These are phyloP conservation scores for Phytophthora litchii DNA, from an alignment of 352 stramenopile species.

Conservation along the genomic window DNA sequence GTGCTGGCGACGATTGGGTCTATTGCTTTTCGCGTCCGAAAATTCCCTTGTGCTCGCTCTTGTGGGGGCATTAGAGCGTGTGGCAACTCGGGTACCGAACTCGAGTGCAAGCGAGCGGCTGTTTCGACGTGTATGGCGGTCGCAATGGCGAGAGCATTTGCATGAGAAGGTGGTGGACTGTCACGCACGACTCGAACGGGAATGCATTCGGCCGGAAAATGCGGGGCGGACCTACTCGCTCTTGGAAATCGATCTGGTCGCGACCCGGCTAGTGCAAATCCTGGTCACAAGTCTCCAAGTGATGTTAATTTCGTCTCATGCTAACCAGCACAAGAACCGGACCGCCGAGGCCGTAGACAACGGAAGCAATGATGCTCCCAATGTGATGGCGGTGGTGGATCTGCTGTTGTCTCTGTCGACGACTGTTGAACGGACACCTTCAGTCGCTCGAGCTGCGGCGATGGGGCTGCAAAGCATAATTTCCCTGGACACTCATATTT, in stretches of 20 bases:
- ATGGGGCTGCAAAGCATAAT: constrained; percentile 24
- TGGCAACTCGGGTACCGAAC: constrained; percentile 4
- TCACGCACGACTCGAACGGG: constrained; percentile 25
- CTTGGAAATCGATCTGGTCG: constrained; percentile 20
- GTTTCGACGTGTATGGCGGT: constrained; percentile 24
- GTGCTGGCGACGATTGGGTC: constrained; percentile 29
- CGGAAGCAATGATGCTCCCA: constrained; percentile 10
- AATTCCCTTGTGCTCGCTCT: constrained; percentile 24
- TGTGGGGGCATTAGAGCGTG: constrained; percentile 26
- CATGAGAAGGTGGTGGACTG: constrained; percentile 33
- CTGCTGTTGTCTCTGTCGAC: constrained; percentile 29
- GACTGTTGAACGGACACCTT: constrained; percentile 9
- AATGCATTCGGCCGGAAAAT: constrained; percentile 15
- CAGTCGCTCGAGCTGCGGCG: constrained; percentile 14
- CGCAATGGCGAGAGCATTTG: constrained; percentile 25
- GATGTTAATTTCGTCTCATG: constrained; percentile 23
- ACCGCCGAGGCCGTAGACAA: background rate
- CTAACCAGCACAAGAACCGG: constrained; percentile 16
- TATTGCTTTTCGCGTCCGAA: constrained; percentile 34
- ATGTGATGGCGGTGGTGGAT: constrained; percentile 32
- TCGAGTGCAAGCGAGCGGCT: constrained; percentile 5
- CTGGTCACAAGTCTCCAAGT: constrained; percentile 28
- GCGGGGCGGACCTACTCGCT: constrained; percentile 23
- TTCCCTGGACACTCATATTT: constrained; percentile 11
- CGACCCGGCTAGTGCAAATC: constrained; percentile 33